These are phyloP conservation scores for Chloris gayana DNA, from an alignment of 176 grass and related monocot species.

Conservation along the genomic window DNA sequence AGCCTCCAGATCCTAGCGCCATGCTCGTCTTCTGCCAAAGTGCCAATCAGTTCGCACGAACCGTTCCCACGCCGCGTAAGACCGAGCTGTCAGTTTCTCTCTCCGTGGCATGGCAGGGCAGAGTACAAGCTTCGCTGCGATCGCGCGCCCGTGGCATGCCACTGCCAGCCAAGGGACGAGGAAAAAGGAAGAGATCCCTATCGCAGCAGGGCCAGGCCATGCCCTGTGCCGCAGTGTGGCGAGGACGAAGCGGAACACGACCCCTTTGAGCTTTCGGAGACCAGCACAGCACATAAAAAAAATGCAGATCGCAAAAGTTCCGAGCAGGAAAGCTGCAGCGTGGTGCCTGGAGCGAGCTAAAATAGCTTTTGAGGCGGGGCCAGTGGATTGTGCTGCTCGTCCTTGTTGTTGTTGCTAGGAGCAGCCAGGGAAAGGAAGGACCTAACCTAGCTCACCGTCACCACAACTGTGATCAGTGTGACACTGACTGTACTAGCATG, in stretches of 20 bases:
- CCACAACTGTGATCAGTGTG: background rate
- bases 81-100: slow-evolving; percentile 8
- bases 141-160: background rate
- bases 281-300: background rate
- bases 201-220: background rate
- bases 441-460: background rate
- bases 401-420: background rate
- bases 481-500: background rate
- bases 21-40: background rate
- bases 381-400: slow-evolving; percentile 20
- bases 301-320: background rate
- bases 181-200: background rate
- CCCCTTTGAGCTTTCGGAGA: background rate
- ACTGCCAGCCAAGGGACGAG: background rate
- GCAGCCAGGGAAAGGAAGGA: background rate
- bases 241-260: background rate
- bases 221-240: background rate
- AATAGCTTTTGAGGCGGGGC: slow-evolving; percentile 11
- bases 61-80: background rate
- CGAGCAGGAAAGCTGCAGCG: slow-evolving; percentile 24
- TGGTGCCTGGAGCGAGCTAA: slow-evolving; percentile 39
- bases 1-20: too few relatives aligned
- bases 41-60: background rate
- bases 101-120: background rate
- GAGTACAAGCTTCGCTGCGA: background rate